These are phyloP conservation scores for Exserohilum rostratum DNA, from an alignment of 2,329 filamentous ascomycete species.

Conservation along the genomic window DNA sequence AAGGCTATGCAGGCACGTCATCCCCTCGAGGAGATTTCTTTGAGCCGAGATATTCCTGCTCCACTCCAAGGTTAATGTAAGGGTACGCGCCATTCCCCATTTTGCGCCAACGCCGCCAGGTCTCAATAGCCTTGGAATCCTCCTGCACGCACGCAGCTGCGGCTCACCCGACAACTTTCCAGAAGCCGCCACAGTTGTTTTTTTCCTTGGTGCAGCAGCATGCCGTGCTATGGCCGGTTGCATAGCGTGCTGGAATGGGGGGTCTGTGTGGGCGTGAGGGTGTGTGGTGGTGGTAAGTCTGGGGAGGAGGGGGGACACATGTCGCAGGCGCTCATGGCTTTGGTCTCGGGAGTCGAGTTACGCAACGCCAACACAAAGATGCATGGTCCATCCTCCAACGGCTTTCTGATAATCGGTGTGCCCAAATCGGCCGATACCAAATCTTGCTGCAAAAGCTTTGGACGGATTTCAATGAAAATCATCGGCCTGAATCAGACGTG, in stretches of 20 bases:
- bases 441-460: slow-evolving; percentile 26
- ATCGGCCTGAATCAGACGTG: slow-evolving; percentile 20
- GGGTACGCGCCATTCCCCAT: slow-evolving; percentile 15
- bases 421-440: slow-evolving; percentile 15
- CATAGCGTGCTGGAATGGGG: too few relatives aligned
- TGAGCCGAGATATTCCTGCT: slow-evolving; percentile 22
- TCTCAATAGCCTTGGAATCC: slow-evolving; percentile 19
- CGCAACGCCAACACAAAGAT: slow-evolving; percentile 18
- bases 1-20: slow-evolving; percentile 38
- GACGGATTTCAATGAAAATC: slow-evolving; percentile 28
- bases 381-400: slow-evolving; percentile 21
- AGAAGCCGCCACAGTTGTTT: slow-evolving; percentile 38
- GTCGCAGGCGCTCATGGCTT: background rate
- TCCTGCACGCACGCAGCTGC: slow-evolving; percentile 16
- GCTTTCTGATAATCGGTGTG: slow-evolving; percentile 33
- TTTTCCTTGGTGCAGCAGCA: slow-evolving; percentile 14
- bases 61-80: slow-evolving; percentile 14
- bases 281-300: background rate
- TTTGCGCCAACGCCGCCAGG: slow-evolving; percentile 28
- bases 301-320: background rate
- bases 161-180: slow-evolving; percentile 32
- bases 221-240: slow-evolving; percentile 7
- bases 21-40: slow-evolving; percentile 37
- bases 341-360: slow-evolving; percentile 12
- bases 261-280: too few relatives aligned